These are phyloP conservation scores for Tolypocladium ophioglossoides DNA, from an alignment of 2,329 filamentous ascomycete genomes.

Conservation along the genomic window DNA sequence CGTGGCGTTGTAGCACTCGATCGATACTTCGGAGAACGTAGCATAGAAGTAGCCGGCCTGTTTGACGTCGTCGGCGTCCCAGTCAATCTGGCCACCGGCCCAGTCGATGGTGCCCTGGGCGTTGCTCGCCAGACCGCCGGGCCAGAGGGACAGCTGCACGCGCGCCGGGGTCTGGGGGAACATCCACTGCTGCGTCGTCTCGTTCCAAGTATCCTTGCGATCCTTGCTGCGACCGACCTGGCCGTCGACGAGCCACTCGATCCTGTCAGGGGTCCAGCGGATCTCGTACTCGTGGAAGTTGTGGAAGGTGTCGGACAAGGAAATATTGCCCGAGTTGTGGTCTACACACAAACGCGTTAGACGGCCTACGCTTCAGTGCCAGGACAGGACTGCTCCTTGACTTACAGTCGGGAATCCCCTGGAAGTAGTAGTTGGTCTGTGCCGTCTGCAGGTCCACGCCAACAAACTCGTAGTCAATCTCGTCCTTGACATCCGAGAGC, in stretches of 20 bases:
- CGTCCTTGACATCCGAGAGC: conserved; percentile 90
- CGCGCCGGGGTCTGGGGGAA: conserved; percentile 88
- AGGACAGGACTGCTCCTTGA: neutral
- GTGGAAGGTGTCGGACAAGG: conserved; percentile 57
- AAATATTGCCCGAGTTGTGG: conserved; percentile 63
- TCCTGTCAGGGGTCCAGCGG: conserved; percentile 77
- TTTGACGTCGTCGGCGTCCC: conserved; percentile 68
- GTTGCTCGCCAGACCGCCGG: conserved; percentile 72
- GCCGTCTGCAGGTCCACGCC: conserved; percentile 66
- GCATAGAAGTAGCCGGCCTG: conserved; percentile 83
- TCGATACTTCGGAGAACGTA: conserved; percentile 62
- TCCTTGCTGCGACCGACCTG: conserved; percentile 63
- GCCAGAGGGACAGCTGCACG: conserved; percentile 93
- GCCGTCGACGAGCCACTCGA: conserved; percentile 84
- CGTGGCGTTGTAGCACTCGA: conserved; percentile 70
- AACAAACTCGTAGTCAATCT: conserved; percentile 95
- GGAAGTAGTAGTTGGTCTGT: conserved; percentile 96
- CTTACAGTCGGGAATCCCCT: conserved; percentile 86
- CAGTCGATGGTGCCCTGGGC: conserved; percentile 77
- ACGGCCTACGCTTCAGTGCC: neutral
- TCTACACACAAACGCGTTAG: conserved; percentile 37
- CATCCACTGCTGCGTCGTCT: conserved; percentile 67
- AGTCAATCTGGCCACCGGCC: conserved; percentile 86
- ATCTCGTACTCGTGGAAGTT: conserved; percentile 88
- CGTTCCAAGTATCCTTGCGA: conserved; percentile 76